Evolutionary conservation across 345 rosid species (phyloP).

Genomic region (Carallia brachiata): DNA sequence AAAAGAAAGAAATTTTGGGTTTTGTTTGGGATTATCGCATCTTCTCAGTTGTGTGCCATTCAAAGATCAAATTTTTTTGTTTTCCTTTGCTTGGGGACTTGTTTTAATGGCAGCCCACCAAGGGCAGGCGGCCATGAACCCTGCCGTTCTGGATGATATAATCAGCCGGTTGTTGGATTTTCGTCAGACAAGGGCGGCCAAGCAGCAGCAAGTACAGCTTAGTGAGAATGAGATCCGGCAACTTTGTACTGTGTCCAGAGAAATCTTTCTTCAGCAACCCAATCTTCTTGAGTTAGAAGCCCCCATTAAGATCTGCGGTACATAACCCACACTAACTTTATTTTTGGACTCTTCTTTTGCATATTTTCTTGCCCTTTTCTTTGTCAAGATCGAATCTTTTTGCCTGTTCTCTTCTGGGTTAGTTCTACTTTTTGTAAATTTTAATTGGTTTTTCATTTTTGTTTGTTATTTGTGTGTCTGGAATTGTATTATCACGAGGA

Average conservation of each 20-base stretch:
- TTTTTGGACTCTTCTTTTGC: neutral
- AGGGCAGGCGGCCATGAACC: slow-evolving; percentile 58
- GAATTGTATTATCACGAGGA: too few relatives aligned
- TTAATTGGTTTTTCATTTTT: neutral
- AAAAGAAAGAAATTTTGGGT: too few relatives aligned
- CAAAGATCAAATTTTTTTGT: slow-evolving; percentile 16
- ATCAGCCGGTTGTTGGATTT: slow-evolving; percentile 62
- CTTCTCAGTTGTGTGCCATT: too few relatives aligned
- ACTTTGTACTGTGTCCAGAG: slow-evolving; percentile 59
- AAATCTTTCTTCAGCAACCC: slow-evolving; percentile 83
- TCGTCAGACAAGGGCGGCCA: slow-evolving; percentile 54
- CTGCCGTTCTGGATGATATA: slow-evolving; percentile 66
- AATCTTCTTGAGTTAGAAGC: slow-evolving; percentile 88
- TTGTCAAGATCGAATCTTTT: neutral
- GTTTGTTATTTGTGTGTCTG: neutral
- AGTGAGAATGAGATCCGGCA: slow-evolving; percentile 85
- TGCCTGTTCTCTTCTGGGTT: neutral
- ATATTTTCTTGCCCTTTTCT: neutral
- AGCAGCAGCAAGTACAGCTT: slow-evolving; percentile 71
- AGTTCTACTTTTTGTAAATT: neutral
- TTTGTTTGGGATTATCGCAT: too few relatives aligned
- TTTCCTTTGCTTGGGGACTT: too few relatives aligned
- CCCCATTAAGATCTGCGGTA: slow-evolving; percentile 97
- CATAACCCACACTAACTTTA: neutral
- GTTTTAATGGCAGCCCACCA: slow-evolving; percentile 56